Evolutionary conservation across 2,329 filamentous ascomycete species (phyloP), one percentile per base, ranked within the genome.

Genomic region (Aspergillus arachidicola): DNA sequence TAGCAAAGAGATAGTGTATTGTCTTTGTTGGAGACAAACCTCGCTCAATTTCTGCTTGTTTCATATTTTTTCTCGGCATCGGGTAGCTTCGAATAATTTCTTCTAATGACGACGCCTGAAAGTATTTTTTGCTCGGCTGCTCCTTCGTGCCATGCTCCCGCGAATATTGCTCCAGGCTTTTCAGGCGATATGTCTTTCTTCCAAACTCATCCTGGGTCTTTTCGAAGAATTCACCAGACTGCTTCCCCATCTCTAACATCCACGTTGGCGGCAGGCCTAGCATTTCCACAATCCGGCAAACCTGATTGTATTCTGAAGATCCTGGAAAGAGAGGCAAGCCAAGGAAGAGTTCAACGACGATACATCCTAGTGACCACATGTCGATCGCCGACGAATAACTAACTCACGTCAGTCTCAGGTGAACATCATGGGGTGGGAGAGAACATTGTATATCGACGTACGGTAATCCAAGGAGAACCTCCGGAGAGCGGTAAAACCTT

Each of bases 181-280:
- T 99, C 45, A 99, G 83, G 59, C 94, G 88, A 76, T 97, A 97
- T 7, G 90, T 94, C 71, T 93, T 90, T 68, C 95, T 88, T 45
- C 94, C 94, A 73, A 92, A 99, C 74, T 99, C 95, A 74, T 99
- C 95, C 67, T 89, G 87, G 16, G 85, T 84, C 80, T 97, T 97
- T 79, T 99, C 94, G 73, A 97, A 99, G 77, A 99, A 99, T 72
- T 98, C 94, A 51, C 93, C 92, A 0, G 94, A 92, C 78, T 99
- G 95, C 80, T 99, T 99, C 71, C 95, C 95, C 86, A 97, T 96
- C 76, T 99, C 95, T 61, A 99, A 86, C 95, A 99, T 99, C 95
- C 95, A 99, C 68, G 93, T 96, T 43, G 93, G 94, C 1, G 95
- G 94, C 69, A 97, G 89, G 12, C 95, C 95, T 10, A 99, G 86